Base-by-base conservation (phyloP, 1,139 yeast species). In the Hemisphaericaspora xylofermentans region DNA sequence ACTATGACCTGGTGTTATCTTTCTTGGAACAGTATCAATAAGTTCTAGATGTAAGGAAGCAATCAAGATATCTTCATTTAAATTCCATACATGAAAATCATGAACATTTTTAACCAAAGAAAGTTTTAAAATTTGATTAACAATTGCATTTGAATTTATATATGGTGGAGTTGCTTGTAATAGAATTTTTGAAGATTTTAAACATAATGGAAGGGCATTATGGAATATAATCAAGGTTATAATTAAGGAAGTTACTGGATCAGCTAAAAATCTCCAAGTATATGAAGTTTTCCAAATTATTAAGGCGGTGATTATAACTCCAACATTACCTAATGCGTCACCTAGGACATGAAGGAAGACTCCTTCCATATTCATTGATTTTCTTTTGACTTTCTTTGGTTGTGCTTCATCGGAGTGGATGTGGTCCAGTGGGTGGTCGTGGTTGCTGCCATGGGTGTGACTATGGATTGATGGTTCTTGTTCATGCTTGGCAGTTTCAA, bases 81-180 rank as follows among this genome's bases (percentile, higher is more conserved):
- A 74, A 60, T 89, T 93, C 98, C 98, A 93, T 45, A 93, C 85
- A 61, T 93, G 98, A 72, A 93, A 82, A 60, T 93, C 98, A 61
- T 93, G 98, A 32, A 93, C 82, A 4, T 94, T 87, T 47, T 80
- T 74, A 39, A 93, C 94, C 19, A 91, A 87, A 1, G 81, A 77
- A 21, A 91, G 74, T 40, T 73, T 68, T 19, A 78, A 57, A 39
- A 93, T 84, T 48, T 86, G 87, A 37, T 75, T 71, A 43, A 84
- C 78, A 35, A 93, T 88, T 36, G 76, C 76, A 46, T 85, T 84
- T 12, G 95, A 84, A 53, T 89, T 81, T 41, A 93, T 74, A 37
- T 82, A 74, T 14, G 85, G 76, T 14, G 98, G 98, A 2, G 96
- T 88, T 1, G 96, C 98, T 64, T 93, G 98, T 43, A 93, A 71